Conservation (phyloP, 306 rosid species). For the Alnus rubra region DNA sequence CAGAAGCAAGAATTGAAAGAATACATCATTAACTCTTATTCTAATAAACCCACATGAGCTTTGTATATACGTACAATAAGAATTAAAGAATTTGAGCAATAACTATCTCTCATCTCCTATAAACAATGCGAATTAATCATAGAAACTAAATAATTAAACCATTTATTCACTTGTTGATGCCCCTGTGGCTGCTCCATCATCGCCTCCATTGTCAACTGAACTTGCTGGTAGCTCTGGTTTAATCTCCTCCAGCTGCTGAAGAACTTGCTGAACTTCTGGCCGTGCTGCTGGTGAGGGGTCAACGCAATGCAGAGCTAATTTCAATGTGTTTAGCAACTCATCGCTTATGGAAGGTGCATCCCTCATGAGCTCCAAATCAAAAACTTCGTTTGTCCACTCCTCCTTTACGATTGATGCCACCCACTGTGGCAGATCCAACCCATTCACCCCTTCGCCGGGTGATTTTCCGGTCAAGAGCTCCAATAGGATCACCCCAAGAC, state of each 20-base stretch:
- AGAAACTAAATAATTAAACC: not conserved
- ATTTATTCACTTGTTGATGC: slow-evolving; percentile 34
- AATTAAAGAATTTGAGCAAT: slow-evolving; percentile 35
- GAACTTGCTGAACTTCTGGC: slow-evolving; percentile 77
- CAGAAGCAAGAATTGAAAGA: slow-evolving; percentile 29
- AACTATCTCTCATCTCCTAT: not conserved
- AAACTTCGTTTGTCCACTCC: slow-evolving; percentile 89
- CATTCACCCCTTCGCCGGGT: slow-evolving; percentile 75
- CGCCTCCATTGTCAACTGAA: slow-evolving; percentile 50
- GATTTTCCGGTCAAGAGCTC: slow-evolving; percentile 87
- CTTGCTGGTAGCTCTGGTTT: slow-evolving; percentile 53
- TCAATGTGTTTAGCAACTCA: slow-evolving; percentile 77
- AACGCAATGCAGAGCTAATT: slow-evolving; percentile 81
- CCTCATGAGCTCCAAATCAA: slow-evolving; percentile 83
- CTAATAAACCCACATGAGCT: slow-evolving; percentile 18
- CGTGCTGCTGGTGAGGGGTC: slow-evolving; percentile 83
- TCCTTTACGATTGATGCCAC: slow-evolving; percentile 89
- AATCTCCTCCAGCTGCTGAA: slow-evolving; percentile 72
- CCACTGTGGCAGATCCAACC: slow-evolving; percentile 88
- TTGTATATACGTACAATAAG: slow-evolving; percentile 43
- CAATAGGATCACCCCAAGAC: slow-evolving; percentile 79
- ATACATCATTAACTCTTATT: slow-evolving; percentile 38
- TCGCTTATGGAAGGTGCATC: slow-evolving; percentile 66
- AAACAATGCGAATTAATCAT: not conserved
- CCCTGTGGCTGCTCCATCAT: slow-evolving; percentile 36